These are phyloP conservation scores for Citrus mangshanensis DNA, from an alignment of 345 rosid genomes.

Conservation along the genomic window DNA sequence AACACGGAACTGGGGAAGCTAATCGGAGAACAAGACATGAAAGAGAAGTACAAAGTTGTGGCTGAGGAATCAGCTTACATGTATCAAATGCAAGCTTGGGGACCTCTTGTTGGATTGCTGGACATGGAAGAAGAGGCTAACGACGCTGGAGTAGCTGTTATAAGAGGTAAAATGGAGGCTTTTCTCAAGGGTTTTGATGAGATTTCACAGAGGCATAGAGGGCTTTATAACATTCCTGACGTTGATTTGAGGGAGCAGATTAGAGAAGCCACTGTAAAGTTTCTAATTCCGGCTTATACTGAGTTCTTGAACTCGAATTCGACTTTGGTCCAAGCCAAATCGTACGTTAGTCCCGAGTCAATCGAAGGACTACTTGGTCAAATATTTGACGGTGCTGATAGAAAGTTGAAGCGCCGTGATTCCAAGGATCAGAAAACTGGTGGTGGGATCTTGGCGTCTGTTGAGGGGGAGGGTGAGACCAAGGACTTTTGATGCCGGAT, in stretches of 20 bases:
- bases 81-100: conserved; percentile 57
- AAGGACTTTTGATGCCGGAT: conserved; percentile 30
- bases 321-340: conserved; percentile 13
- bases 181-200: conserved; percentile 48
- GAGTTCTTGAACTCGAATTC: conserved; percentile 33
- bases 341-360: conserved; percentile 30
- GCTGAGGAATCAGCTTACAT: conserved; percentile 64
- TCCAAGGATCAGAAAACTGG: conserved; percentile 21
- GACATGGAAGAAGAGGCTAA: conserved; percentile 24
- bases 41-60: conserved; percentile 35
- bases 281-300: conserved; percentile 41
- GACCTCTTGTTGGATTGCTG: conserved; percentile 38
- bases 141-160: not conserved
- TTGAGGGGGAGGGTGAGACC: conserved; percentile 23
- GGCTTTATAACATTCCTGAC: conserved; percentile 39
- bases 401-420: conserved; percentile 32
- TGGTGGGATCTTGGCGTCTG: conserved; percentile 8
- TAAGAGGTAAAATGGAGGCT: conserved; percentile 35
- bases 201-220: conserved; percentile 32
- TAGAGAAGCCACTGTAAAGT: conserved; percentile 39
- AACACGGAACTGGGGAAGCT: conserved; percentile 55
- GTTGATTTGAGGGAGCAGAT: conserved; percentile 52
- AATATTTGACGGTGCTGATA: conserved; percentile 30
- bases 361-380: conserved; percentile 24
- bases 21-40: conserved; percentile 48